Base-by-base conservation (phyloP, 1,284 basidiomycete genomes). In the Phellinidium pouzarii region DNA sequence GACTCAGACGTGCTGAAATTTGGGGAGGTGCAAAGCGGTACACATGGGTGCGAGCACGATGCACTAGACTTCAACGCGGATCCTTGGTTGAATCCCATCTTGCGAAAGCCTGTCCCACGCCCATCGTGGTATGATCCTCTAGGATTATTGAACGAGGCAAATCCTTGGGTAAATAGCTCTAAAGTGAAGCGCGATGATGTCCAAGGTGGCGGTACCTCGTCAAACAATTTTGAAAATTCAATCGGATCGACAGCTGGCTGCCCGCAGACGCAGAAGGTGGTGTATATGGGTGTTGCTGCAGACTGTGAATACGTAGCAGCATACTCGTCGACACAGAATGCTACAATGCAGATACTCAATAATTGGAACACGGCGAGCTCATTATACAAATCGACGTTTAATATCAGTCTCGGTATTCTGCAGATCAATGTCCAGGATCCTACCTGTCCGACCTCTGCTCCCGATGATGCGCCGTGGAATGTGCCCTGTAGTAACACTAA, bases 251-350 rank as follows among this genome's bases (percentile, higher is more conserved):
- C 75, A 1, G 65, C 68, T 1, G 91, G 92, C 8, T 95, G 92
- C 65, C 87, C 91, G 1, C 80, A 70, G 43, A 73, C 77, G 0
- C 85, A 86, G 63, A 79, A 81, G 68, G 77, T 93, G 53, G 82
- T 92, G 20, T 90, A 84, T 62, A 82, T 91, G 76, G 92, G 92
- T 20, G 86, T 94, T 41, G 92, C 92, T 0, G 84, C 91, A 2
- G 92, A 96, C 66, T 95, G 91, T 67, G 81, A 78, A 58, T 94
- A 94, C 61, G 78, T 82, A 2, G 61, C 68, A 17, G 71, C 74
- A 43, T 87, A 89, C 60, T 80, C 79, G 26, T 76, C 76, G 1
- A 67, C 74, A 58, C 71, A 78, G 31, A 82, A 80, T 55, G 89
- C 91, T 1, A 82, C 86, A 11, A 74, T 70, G 29, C 82, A 87